Evolutionary conservation across 257 asterid genomes (phyloP), one percentile per base, ranked within the genome.

Genomic region (Ehretia macrophylla): DNA sequence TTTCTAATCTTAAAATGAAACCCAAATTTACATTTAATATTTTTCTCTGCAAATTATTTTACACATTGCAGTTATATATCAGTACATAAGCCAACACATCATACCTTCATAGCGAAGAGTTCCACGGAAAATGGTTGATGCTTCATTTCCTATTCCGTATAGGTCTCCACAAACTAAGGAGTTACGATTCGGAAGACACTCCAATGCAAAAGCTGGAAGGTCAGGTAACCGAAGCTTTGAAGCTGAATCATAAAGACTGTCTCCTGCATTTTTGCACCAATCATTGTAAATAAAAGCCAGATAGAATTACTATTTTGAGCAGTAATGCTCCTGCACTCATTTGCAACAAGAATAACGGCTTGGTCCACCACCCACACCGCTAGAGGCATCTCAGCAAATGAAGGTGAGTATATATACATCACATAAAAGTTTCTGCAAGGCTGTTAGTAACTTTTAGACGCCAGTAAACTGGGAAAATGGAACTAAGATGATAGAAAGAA

Each of bases 61-160:
- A 49, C 27, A 5, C 17, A 58, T 40, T 53, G 17, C 59, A 38
- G 17, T 63, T 44, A 48, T 21, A 48, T 18, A 48, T 32, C 44
- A 13, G 10, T 40, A 17, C 38, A 59, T 5, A 17, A 49, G 12
- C 54, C 54, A 32, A 59, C 18, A 62, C 46, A 14, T 59, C 71
- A 54, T 80, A 74, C 98, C 99, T 92, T 92, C 96, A 57, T 88
- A 88, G 65, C 99, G 82, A 38, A 92, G 93, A 69, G 97, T 88
- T 60, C 99, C 99, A 20, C 96, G 94, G 57, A 88, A 92, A 53
- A 92, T 72, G 19, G 96, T 88, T 10, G 85, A 81, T 32, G 97
- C 99, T 81, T 92, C 99, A 17, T 82, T 73, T 65, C 71, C 67
- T 65, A 92, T 81, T 16, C 97, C 96, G 65, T 92, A 92, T 18